phyloP scores from a whole-genome alignment of 495 filamentous ascomycete genomes.

The Trichoderma orchidacearum region DNA sequence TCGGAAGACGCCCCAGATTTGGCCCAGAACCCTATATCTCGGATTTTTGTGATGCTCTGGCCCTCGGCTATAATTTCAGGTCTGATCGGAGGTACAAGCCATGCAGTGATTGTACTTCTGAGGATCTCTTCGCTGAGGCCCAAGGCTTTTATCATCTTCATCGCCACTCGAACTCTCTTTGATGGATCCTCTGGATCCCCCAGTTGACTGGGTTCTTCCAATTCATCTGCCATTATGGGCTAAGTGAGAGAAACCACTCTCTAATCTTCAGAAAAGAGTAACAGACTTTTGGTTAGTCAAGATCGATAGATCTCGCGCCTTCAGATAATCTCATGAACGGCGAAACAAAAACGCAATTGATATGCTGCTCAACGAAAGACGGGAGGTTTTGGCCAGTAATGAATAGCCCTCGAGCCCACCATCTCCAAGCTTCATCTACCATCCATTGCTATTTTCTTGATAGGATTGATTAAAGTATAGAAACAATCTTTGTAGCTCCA shows the following conservation, averaged over 20 bases:
- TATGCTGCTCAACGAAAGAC: too few relatives aligned
- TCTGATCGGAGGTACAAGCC: constrained; percentile 15
- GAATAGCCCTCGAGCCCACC: too few relatives aligned
- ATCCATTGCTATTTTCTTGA: too few relatives aligned
- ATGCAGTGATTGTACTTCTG: constrained; percentile 14
- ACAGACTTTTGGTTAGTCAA: too few relatives aligned
- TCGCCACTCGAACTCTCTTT: background rate
- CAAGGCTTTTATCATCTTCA: constrained; percentile 3
- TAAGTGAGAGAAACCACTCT: background rate
- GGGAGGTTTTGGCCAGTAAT: too few relatives aligned
- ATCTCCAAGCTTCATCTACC: too few relatives aligned
- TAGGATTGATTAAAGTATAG: too few relatives aligned
- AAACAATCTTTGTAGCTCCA: too few relatives aligned
- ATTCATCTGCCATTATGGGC: background rate
- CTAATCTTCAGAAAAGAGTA: too few relatives aligned
- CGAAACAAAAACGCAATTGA: too few relatives aligned
- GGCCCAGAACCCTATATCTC: constrained; percentile 13
- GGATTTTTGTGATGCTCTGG: constrained; percentile 3
- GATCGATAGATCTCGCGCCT: too few relatives aligned
- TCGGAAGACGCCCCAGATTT: constrained; percentile 6
- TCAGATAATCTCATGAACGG: too few relatives aligned
- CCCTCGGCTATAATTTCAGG: constrained; percentile 14
- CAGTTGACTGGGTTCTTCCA: background rate
- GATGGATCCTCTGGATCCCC: background rate
- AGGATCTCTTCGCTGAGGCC: constrained; percentile 15